These are phyloP conservation scores for Circinella minor DNA, from an alignment of 371 early-diverging fungal species.

Conservation along the genomic window DNA sequence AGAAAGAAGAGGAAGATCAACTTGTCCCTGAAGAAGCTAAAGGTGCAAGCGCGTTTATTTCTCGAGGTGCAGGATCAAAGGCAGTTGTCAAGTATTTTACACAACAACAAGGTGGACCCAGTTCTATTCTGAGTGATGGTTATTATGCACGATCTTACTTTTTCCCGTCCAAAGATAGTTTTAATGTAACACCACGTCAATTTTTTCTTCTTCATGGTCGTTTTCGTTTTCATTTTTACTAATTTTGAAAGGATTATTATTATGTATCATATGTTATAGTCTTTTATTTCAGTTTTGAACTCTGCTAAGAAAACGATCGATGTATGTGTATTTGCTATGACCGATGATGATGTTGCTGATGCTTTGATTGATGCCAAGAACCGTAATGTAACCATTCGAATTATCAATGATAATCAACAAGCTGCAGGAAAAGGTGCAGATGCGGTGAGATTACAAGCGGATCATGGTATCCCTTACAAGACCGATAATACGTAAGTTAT, in stretches of 20 bases:
- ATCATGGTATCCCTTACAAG: constrained; percentile 59
- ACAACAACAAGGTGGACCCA: constrained; percentile 4
- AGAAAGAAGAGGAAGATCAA: not conserved
- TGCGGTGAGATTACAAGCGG: constrained; percentile 52
- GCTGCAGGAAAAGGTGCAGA: constrained; percentile 63
- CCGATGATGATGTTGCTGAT: constrained; percentile 69
- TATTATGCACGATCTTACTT: constrained; percentile 56
- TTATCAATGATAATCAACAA: constrained; percentile 71
- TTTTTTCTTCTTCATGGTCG: not conserved
- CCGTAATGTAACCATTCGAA: constrained; percentile 55
- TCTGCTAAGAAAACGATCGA: constrained; percentile 62
- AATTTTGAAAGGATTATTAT: too few species aligned
- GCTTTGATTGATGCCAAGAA: constrained; percentile 61
- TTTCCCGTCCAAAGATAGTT: constrained; percentile 72
- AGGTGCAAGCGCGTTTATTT: constrained; percentile 11
- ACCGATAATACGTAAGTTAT: constrained; percentile 48
- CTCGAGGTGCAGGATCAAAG: constrained; percentile 38
- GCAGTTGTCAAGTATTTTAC: constrained; percentile 34
- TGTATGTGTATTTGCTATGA: constrained; percentile 68
- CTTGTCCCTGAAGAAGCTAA: constrained; percentile 16
- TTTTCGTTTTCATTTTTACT: not conserved
- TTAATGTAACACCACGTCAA: constrained; percentile 33
- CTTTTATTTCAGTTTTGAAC: constrained; percentile 55
- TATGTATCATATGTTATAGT: constrained; percentile 20
- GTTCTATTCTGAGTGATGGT: constrained; percentile 28